phyloP scores from a whole-genome alignment of 208 protist genomes.

The Wallacemonas sp. region DNA sequence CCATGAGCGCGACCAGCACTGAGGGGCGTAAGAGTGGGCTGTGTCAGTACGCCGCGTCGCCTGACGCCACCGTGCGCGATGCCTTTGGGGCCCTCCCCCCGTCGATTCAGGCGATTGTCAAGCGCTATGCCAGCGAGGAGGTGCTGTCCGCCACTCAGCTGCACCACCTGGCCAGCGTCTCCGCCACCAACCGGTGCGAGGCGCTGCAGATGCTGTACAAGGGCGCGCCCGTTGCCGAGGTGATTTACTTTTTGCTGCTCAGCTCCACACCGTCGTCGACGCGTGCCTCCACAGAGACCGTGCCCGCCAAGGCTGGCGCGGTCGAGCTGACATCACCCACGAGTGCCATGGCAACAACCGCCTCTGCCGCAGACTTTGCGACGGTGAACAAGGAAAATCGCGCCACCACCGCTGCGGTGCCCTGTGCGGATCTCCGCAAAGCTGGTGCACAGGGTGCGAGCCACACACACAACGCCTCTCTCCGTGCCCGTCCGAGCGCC shows the following conservation, averaged over 20 bases:
- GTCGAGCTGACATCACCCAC: no score
- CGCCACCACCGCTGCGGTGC: background rate
- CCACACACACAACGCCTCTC: background rate
- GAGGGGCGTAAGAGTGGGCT: background rate
- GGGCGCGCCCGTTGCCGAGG: conserved; percentile 35
- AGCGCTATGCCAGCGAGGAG: conserved; percentile 33
- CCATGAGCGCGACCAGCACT: background rate
- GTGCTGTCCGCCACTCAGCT: conserved; percentile 39
- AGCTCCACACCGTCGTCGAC: conserved; percentile 13
- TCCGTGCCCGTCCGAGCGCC: background rate
- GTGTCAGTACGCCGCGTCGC: conserved; percentile 4
- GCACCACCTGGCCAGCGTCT: conserved; percentile 23
- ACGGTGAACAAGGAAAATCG: conserved; percentile 5
- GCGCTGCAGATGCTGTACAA: conserved; percentile 68
- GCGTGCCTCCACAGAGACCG: conserved; percentile 10
- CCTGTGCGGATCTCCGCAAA: background rate
- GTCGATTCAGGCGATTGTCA: conserved; percentile 62
- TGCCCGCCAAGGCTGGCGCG: conserved; percentile 2
- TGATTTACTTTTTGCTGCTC: conserved; percentile 47
- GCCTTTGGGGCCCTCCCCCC: conserved; percentile 37
- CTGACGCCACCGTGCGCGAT: background rate
- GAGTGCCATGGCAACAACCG: background rate
- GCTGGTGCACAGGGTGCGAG: background rate
- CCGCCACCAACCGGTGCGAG: conserved; percentile 49
- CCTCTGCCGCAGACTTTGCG: no score